Evolutionary conservation across 108 stramenopile genomes (phyloP), one percentile per base, ranked within the genome.

Genomic region (Epipyxis sp.): DNA sequence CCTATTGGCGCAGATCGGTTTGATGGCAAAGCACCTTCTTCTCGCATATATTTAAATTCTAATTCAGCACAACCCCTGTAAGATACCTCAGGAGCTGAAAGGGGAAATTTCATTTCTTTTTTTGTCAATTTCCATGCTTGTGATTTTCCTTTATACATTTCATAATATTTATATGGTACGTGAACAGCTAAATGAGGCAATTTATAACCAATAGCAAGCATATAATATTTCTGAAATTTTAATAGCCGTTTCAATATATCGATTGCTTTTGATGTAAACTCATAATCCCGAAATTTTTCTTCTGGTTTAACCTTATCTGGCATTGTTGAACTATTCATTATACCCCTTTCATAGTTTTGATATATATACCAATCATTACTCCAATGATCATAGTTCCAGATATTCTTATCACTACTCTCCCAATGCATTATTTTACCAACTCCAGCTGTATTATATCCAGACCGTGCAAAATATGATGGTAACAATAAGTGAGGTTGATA

Each of bases 361-460:
- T 74, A 74, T 10, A 43, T 42, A 57, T 74, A 74, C 71, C 71
- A 74, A 13, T 39, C n/a, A 74, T 57, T 57, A 3, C 43, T 42
- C 6, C 6, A 54, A 25, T 10, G 3, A 74, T 74, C 71, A 54
- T 30, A 46, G 50, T 42, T 74, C 71, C 71, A 74, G 27, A 39
- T 74, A 54, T 39, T 25, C 6, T 34, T 39, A 42, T 74, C 71
- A 37, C 10, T 46, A 6, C 13, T 57, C 27, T 74, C 71, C 71
- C 71, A 74, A 74, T 78, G 78, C 32, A 65, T 68, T 10, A 62
- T 44, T 46, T 78, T 78, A 3, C 78, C 78, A 25, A 62, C 54
- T 13, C 78, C 78, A 35, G 39, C 30, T 27, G 78, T 69, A 34
- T 37, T 62, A 65, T 78, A 78, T 37, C 78, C 78, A 13, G 29